Evolutionary conservation across 768 basidiomycete species (phyloP), one percentile per base, ranked within the genome.

Genomic region (Lentinula sp.): DNA sequence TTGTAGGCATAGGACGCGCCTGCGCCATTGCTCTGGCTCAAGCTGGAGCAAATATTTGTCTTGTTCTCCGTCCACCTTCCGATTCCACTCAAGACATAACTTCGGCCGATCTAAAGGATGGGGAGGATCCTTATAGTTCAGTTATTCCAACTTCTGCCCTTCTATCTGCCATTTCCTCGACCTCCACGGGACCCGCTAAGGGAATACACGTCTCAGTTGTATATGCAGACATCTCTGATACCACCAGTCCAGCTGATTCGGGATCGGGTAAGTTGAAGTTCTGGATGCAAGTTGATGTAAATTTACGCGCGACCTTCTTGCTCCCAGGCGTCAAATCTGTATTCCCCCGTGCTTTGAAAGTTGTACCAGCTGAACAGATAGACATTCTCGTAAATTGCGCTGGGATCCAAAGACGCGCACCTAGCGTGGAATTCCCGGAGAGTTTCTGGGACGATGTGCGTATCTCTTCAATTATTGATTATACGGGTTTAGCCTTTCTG

Each of bases 341-440:
- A 59, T 80, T 81, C 65, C 71, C 74, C 52, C 67, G 70, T 18
- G 79, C 80, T 13, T 72, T 81, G 39, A 69, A 73, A 49, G 64
- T 70, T 54, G 51, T 59, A 49, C 49, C 52, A 72, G 70, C 68
- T 23, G 75, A 70, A 21, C 69, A 77, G 53, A 80, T 81, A 61
- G 73, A 89, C 68, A 78, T 89, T 64, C 80, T 89, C 40, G 82
- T 91, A 64, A 88, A 89, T 70, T 89, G 88, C 69, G 86, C 83
- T 56, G 84, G 85, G 31, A 86, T 86, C 57, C 82, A 85, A 67
- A 73, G 83, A 65, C 70, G 82, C 65, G 75, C 79, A 54, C 81
- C 85, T 42, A 80, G 83, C n/a, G 79, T 84, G 61, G 76, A 81
- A 62, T 89, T 89, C 68, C 71, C 80, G 9, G 87, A 89, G 66